phyloP scores from a whole-genome alignment of 495 filamentous ascomycete genomes.

The Evansstolkia leycettana region DNA sequence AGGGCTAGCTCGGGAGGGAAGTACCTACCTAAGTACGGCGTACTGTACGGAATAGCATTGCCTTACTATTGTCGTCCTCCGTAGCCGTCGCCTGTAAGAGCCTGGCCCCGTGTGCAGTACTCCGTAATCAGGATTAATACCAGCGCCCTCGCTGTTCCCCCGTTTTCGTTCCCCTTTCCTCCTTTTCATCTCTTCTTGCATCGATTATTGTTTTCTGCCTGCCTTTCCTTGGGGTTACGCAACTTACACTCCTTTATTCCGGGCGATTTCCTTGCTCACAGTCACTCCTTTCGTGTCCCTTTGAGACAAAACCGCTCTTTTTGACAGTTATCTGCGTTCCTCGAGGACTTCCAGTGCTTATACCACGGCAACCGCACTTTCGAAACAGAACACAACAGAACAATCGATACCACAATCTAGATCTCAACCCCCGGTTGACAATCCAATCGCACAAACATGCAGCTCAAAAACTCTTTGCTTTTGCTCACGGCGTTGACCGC shows the following conservation, averaged over 20 bases:
- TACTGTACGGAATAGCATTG: too few relatives aligned
- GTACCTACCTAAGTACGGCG: too few relatives aligned
- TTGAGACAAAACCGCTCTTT: constrained; percentile 2
- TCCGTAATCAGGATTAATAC: not conserved
- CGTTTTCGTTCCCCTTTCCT: not conserved
- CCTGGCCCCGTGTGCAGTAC: not conserved
- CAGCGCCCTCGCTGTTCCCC: constrained; percentile 1
- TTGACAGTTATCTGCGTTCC: not conserved
- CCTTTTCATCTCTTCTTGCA: constrained; percentile 1
- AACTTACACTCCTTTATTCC: not conserved
- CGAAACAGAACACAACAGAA: not conserved
- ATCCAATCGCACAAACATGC: constrained; percentile 17
- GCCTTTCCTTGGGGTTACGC: not conserved
- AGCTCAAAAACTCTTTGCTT: constrained; percentile 29
- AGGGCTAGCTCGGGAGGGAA: too few relatives aligned
- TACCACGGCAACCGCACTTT: not conserved
- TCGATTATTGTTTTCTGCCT: not conserved
- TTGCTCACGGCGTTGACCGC: constrained; percentile 30
- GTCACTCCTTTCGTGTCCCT: constrained; percentile 2
- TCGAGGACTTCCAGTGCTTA: too few relatives aligned
- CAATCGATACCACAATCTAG: not conserved
- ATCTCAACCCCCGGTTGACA: not conserved
- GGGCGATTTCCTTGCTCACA: constrained; percentile 1
- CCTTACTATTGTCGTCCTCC: too few relatives aligned
- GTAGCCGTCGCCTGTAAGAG: too few relatives aligned